phyloP scores from a whole-genome alignment of 78 protist species.

The Chrysochromulina tobinii region DNA sequence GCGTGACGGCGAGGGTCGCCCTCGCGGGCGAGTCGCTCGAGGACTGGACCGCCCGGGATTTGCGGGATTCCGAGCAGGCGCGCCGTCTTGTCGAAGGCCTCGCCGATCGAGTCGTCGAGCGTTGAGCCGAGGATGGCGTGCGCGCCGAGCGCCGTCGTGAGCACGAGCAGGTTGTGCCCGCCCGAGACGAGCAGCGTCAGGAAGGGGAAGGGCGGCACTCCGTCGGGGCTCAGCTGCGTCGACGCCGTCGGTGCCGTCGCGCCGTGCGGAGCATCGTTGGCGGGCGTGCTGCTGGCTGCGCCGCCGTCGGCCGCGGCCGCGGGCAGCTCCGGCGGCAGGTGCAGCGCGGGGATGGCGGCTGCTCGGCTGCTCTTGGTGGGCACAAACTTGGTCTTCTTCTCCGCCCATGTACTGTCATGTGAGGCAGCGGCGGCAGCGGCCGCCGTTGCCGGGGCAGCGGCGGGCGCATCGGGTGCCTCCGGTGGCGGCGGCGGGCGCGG shows the following conservation, averaged over 20 bases:
- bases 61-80: constrained; percentile 26
- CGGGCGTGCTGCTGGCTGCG: not conserved
- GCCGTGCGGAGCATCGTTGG: no score
- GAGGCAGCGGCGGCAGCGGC: no score
- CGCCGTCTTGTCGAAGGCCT: constrained; percentile 47
- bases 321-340: not conserved
- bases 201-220: no score
- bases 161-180: constrained; percentile 17
- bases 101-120: constrained; percentile 43
- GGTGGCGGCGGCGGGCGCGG: no score
- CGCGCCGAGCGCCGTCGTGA: constrained; percentile 26
- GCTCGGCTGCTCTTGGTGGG: not conserved
- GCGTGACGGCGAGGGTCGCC: not conserved
- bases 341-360: not conserved
- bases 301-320: not conserved
- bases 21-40: constrained; percentile 15
- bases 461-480: not conserved
- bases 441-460: not conserved
- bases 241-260: no score
- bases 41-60: constrained; percentile 34
- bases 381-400: not conserved
- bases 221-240: no score
- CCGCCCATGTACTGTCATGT: no score
- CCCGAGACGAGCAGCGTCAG: constrained; percentile 22
- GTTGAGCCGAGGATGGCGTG: constrained; percentile 38